phyloP scores from a whole-genome alignment of 768 basidiomycete genomes.

The Hygrophorus pudorinus region DNA sequence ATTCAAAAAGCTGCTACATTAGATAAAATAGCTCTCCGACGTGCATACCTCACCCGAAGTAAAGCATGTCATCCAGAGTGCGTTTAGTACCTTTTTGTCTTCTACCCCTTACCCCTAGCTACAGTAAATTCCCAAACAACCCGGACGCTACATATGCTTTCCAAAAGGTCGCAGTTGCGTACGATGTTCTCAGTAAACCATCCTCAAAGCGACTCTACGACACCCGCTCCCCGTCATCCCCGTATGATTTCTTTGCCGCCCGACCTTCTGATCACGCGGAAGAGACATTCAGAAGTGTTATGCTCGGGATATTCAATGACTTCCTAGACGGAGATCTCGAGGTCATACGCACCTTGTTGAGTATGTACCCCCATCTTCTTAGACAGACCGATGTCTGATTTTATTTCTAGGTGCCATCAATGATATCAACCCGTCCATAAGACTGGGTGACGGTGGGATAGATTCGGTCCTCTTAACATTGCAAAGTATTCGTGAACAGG shows the following conservation, averaged over 20 bases:
- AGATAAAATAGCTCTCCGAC: slow-evolving; percentile 55
- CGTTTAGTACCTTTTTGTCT: slow-evolving; percentile 19
- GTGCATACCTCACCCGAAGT: slow-evolving; percentile 71
- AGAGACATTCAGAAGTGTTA: slow-evolving; percentile 68
- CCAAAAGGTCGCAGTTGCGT: slow-evolving; percentile 79
- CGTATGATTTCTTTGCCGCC: slow-evolving; percentile 46
- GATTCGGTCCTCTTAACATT: slow-evolving; percentile 64
- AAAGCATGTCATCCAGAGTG: slow-evolving; percentile 82
- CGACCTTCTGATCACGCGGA: slow-evolving; percentile 52
- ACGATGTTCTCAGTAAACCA: slow-evolving; percentile 70
- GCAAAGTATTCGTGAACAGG: slow-evolving; percentile 59
- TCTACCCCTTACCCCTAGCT: not conserved
- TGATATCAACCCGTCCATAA: slow-evolving; percentile 70
- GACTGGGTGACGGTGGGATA: slow-evolving; percentile 70
- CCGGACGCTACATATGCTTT: slow-evolving; percentile 76
- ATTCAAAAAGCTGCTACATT: slow-evolving; percentile 36
- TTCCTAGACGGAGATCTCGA: slow-evolving; percentile 85
- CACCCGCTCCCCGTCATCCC: slow-evolving; percentile 32
- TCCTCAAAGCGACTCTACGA: slow-evolving; percentile 63
- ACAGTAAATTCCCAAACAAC: slow-evolving; percentile 72
- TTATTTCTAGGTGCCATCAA: slow-evolving; percentile 54
- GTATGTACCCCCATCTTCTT: slow-evolving; percentile 30
- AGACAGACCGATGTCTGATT: not conserved
- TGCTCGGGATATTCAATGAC: slow-evolving; percentile 69
- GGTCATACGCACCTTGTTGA: slow-evolving; percentile 65